A percentile compares a stretch with the other conserved stretches of the same genome.
phyloP scores from a whole-genome alignment of 352 stramenopile species.

The Pythium rhizo-oryzae region DNA sequence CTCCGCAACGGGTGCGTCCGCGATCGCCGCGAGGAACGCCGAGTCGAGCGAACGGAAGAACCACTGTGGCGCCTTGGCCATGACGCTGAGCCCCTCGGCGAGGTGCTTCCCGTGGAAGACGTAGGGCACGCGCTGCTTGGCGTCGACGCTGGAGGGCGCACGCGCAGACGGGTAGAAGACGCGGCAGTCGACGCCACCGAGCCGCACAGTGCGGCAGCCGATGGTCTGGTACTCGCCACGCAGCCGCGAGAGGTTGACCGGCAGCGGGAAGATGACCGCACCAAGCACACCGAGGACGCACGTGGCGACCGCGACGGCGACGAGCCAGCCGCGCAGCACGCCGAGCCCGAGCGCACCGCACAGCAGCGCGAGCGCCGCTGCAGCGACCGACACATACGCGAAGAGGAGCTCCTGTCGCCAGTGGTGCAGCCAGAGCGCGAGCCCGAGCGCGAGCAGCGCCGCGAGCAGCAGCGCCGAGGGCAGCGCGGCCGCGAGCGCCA shows the following conservation, averaged over 20 bases:
- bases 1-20: conserved; percentile 39
- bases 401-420: conserved; percentile 16
- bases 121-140: conserved; percentile 32
- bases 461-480: neutral
- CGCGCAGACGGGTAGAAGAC: conserved; percentile 60
- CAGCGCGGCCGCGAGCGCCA: neutral
- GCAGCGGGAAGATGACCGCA: conserved; percentile 53
- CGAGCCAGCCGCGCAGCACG: neutral
- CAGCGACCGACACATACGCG: conserved; percentile 5
- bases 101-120: conserved; percentile 61
- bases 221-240: conserved; percentile 46
- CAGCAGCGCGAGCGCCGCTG: neutral
- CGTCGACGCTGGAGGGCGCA: neutral
- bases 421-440: conserved; percentile 18
- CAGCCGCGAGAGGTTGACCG: conserved; percentile 44
- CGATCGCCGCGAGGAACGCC: conserved; percentile 45
- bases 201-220: conserved; percentile 41
- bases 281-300: conserved; percentile 6
- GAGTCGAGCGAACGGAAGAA: conserved; percentile 60
- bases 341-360: neutral
- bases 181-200: conserved; percentile 59
- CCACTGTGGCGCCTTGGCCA: conserved; percentile 50
- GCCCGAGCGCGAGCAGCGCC: too few species aligned
- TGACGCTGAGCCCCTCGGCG: conserved; percentile 47
- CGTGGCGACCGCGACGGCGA: neutral